Conservation (phyloP, 2,329 filamentous ascomycete genomes). For the Pestalotiopsis sp. region DNA sequence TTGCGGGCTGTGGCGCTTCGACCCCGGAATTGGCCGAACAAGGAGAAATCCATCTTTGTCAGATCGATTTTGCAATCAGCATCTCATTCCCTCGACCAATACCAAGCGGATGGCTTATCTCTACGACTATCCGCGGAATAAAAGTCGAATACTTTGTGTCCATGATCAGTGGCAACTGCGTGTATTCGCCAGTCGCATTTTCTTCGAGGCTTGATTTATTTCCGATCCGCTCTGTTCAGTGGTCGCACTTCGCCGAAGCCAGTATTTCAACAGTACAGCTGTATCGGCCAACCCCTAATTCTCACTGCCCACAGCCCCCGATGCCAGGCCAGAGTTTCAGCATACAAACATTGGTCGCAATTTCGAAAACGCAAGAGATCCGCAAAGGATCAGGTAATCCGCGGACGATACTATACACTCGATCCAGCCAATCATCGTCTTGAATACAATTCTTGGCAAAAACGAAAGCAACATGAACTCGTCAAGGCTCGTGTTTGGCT, state of each 20-base stretch:
- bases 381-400: background rate
- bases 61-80: background rate
- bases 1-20: background rate
- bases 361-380: background rate
- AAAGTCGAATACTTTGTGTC: background rate
- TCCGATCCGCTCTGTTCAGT: background rate
- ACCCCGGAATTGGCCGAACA: conserved; percentile 1
- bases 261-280: background rate
- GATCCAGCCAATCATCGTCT: background rate
- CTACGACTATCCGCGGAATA: background rate
- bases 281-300: background rate
- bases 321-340: background rate
- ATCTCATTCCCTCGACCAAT: background rate
- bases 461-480: background rate
- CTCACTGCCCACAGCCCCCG: background rate
- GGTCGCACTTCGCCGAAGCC: background rate
- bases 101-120: background rate
- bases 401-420: background rate
- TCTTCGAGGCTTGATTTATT: background rate
- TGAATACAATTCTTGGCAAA: background rate
- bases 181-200: background rate
- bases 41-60: background rate
- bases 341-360: background rate
- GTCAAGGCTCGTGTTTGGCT: background rate
- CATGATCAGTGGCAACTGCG: background rate